Evolutionary conservation across 768 basidiomycete species (phyloP).

Genomic region (Termitomyces sp.): DNA sequence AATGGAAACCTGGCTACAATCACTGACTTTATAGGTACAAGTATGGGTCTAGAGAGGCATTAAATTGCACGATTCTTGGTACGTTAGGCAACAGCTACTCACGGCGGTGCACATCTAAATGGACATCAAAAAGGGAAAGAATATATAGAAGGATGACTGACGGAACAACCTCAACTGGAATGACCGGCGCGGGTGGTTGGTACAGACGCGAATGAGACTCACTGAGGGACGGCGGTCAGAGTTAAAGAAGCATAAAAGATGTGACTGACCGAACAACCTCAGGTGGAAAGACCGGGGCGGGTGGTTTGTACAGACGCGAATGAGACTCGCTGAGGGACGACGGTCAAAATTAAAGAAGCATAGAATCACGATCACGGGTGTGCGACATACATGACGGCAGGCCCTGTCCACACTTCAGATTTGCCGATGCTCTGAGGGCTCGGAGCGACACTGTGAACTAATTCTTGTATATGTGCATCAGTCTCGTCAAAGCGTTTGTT

Average conservation of each 20-base stretch:
- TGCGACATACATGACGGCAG: background rate
- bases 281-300: background rate
- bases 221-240: background rate
- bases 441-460: too few relatives aligned
- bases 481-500: background rate
- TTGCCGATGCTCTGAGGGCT: background rate
- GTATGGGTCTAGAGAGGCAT: too few relatives aligned
- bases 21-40: too few relatives aligned
- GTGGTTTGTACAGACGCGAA: background rate
- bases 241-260: background rate
- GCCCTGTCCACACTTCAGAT: background rate
- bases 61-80: too few relatives aligned
- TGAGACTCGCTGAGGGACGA: background rate
- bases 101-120: too few relatives aligned
- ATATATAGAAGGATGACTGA: too few relatives aligned
- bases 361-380: background rate
- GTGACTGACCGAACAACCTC: too few relatives aligned
- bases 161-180: background rate
- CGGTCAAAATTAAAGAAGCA: background rate
- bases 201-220: background rate
- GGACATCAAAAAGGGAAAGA: too few relatives aligned
- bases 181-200: background rate
- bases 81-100: too few relatives aligned
- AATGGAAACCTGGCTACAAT: too few relatives aligned
- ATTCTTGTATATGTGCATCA: too few relatives aligned